Conservation (phyloP, 768 basidiomycete genomes). For the Tricholoma flavovirens region DNA sequence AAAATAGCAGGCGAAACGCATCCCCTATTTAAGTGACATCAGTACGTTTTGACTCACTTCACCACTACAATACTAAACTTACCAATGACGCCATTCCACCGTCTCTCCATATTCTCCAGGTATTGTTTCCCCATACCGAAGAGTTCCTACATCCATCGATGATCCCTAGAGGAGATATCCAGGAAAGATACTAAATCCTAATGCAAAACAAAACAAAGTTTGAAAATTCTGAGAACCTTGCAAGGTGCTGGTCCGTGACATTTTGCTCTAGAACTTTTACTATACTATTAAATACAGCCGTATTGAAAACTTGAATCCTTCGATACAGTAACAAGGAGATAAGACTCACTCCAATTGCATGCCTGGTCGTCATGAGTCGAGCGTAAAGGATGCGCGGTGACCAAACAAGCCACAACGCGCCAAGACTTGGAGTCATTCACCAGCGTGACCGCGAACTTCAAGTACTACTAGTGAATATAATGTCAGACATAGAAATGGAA, state of each 20-base stretch:
- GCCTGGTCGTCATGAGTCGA: slow-evolving; percentile 10
- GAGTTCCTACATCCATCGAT: slow-evolving; percentile 44
- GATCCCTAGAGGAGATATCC: slow-evolving; percentile 29
- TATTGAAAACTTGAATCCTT: not conserved
- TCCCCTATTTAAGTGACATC: slow-evolving; percentile 37
- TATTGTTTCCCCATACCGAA: slow-evolving; percentile 59
- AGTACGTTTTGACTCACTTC: not conserved
- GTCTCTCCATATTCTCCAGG: slow-evolving; percentile 48
- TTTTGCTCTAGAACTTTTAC: slow-evolving; percentile 61
- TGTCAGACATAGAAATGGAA: slow-evolving; percentile 29
- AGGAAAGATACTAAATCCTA: not conserved
- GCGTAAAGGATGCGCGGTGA: slow-evolving; percentile 7
- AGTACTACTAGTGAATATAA: slow-evolving; percentile 6
- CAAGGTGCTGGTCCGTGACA: slow-evolving; percentile 64
- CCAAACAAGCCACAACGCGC: slow-evolving; percentile 36
- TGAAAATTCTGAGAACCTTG: slow-evolving; percentile 24
- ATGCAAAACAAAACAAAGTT: not conserved
- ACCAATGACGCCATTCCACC: slow-evolving; percentile 79
- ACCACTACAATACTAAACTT: slow-evolving; percentile 15
- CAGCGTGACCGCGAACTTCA: slow-evolving; percentile 6
- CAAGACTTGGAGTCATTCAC: too few species aligned
- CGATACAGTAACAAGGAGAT: not conserved
- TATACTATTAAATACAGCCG: slow-evolving; percentile 44
- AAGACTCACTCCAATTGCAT: slow-evolving; percentile 16
- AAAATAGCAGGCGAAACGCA: slow-evolving; percentile 63